Conservation (phyloP, 2,329 filamentous ascomycete genomes). For the Geosmithia flava region DNA sequence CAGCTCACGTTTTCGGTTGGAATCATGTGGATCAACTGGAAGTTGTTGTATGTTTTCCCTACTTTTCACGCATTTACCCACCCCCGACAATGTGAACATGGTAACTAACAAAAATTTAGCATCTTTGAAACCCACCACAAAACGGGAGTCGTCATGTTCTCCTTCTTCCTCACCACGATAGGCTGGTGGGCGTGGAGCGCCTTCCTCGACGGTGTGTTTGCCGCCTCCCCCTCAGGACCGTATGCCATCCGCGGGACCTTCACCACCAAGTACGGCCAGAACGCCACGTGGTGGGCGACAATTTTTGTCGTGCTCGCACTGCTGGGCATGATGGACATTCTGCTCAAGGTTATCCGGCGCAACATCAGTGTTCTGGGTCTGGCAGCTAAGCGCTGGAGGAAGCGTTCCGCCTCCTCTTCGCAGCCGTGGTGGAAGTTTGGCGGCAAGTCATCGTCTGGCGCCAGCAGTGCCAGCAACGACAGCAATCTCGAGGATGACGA, state of each 20-base stretch:
- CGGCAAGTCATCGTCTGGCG: neutral
- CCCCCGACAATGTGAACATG: too few species aligned
- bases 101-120: conserved; percentile 13
- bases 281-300: conserved; percentile 62
- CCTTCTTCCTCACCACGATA: conserved; percentile 43
- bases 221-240: conserved; percentile 26
- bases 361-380: conserved; percentile 30
- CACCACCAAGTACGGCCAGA: conserved; percentile 51
- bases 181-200: conserved; percentile 68
- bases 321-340: conserved; percentile 53
- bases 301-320: conserved; percentile 50
- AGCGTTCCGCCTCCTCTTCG: conserved; percentile 1
- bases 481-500: conserved; percentile 6
- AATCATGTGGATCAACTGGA: conserved; percentile 61
- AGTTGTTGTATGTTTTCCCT: conserved; percentile 53
- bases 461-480: neutral
- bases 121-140: conserved; percentile 72
- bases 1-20: conserved; percentile 58
- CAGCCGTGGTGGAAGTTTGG: neutral
- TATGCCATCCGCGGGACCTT: conserved; percentile 64
- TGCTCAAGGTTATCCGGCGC: conserved; percentile 36
- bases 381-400: neutral
- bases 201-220: conserved; percentile 55
- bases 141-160: conserved; percentile 46
- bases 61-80: neutral